These are phyloP conservation scores for Miscanthus lutarioriparius DNA, from an alignment of 176 grass and related monocot species.

Conservation along the genomic window DNA sequence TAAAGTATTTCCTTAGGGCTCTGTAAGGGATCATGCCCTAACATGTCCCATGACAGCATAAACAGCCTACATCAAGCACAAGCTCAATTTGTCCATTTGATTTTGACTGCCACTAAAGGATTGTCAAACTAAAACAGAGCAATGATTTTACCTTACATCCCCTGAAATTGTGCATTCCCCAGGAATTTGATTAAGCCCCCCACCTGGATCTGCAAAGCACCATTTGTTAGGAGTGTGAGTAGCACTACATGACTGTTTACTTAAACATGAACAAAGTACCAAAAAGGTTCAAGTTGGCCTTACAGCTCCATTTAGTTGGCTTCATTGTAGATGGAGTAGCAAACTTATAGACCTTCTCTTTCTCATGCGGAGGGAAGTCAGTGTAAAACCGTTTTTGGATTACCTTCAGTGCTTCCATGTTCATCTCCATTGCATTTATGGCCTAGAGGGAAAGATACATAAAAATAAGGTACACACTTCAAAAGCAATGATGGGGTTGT, in stretches of 20 bases:
- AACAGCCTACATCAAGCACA: constrained; percentile 1
- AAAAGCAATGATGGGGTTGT: background rate
- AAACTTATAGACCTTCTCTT: constrained; percentile 84
- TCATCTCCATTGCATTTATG: constrained; percentile 88
- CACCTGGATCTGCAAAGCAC: constrained; percentile 79
- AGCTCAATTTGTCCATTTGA: background rate
- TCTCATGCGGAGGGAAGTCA: constrained; percentile 72
- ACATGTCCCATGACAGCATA: background rate
- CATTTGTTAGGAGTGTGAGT: constrained; percentile 21
- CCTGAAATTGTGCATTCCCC: constrained; percentile 98
- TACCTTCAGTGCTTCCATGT: constrained; percentile 89
- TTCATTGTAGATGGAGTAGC: constrained; percentile 98
- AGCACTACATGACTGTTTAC: background rate
- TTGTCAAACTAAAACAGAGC: background rate
- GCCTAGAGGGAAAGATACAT: constrained; percentile 47
- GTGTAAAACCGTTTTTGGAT: constrained; percentile 85
- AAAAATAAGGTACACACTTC: constrained; percentile 3
- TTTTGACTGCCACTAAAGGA: constrained; percentile 3
- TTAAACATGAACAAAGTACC: background rate
- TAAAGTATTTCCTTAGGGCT: background rate
- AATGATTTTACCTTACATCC: constrained; percentile 68
- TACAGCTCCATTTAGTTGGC: constrained; percentile 97
- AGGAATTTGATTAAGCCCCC: constrained; percentile 92
- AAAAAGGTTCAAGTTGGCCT: constrained; percentile 33
- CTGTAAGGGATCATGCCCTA: background rate